These are phyloP conservation scores for Halocafeteria seosinensis DNA, from an alignment of 108 stramenopile genomes.

Conservation along the genomic window DNA sequence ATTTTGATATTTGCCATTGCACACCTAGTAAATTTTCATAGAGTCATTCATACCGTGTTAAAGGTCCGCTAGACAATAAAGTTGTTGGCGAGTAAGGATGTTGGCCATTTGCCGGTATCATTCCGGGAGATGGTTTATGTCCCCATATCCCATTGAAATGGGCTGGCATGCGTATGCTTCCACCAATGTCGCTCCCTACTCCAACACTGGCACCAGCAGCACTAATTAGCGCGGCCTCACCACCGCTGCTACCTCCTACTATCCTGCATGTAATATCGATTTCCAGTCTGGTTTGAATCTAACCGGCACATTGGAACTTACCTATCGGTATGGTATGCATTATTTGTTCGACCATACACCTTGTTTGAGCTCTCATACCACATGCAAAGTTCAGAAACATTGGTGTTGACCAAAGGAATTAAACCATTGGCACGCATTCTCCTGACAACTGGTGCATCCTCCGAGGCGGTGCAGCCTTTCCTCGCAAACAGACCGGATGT, in stretches of 20 bases:
- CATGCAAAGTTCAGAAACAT: constrained; percentile 12
- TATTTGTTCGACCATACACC: constrained; percentile 6
- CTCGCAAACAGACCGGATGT: background rate
- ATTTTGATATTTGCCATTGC: no score
- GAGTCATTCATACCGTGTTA: background rate
- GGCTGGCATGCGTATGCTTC: constrained; percentile 18
- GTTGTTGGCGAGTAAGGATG: background rate
- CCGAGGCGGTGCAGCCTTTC: background rate
- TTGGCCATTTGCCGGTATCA: constrained; percentile 4
- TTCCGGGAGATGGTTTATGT: constrained; percentile 15
- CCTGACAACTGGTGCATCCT: background rate
- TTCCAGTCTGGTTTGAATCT: no score
- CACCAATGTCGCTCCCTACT: constrained; percentile 8
- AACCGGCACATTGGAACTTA: no score
- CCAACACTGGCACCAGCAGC: background rate
- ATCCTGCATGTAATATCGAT: no score
- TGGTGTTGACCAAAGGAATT: background rate
- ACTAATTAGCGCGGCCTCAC: constrained; percentile 1
- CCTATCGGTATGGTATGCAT: constrained; percentile 8
- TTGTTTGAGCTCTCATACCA: constrained; percentile 10
- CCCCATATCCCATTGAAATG: constrained; percentile 13
- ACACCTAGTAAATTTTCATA: no score
- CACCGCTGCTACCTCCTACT: constrained; percentile 13
- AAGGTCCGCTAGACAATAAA: background rate
- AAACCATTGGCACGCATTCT: background rate